Base-by-base conservation (phyloP, 805 yeast genomes). In the Ogataea henricii region DNA sequence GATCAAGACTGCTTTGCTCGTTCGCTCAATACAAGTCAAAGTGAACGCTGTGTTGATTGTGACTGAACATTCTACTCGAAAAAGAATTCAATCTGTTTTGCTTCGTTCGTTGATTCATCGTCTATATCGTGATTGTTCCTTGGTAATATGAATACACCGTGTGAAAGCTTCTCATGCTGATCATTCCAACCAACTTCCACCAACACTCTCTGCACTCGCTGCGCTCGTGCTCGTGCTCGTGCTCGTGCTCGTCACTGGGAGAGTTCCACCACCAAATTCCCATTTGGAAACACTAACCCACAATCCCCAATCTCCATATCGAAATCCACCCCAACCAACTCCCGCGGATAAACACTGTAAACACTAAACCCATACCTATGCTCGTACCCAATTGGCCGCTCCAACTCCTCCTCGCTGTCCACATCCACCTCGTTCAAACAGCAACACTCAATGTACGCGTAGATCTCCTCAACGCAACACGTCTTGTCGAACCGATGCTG, bases 361-460 rank as follows among this genome's bases (percentile, higher is more conserved):
- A 86, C 67, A 34, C 65, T 68, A 62, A 86, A 85, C 0, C 57
- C 57, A 57, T 72, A 85, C 3, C 61, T 51, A 55, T 82, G 83
- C 1, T 49, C 52, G 54, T 78, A 83, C 4, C 57, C 59, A 16
- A 48, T 46, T 8, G 68, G 68, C n/a, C 53, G 48, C 25, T 51
- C 45, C 16, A 49, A 37, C 27, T 47, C 52, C 3, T 52, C 59
- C 10, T 61, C 64, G 5, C 53, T 62, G 4, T 78, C 78, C 9
- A 61, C 55, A 10, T 59, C 64, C 6, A 59, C 58, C 6, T 53
- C 51, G 12, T 55, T 51, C 16, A 61, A 51, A 17, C 60, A 45
- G 2, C 56, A 46, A 52, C 85, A 69, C 53, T 87, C 95, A 14
- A 83, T 86, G 59, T 73, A 83, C 8, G 90, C 86, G 60, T 83